Conservation (phyloP, 139 green algal genomes). For the Marvania coccoides region DNA sequence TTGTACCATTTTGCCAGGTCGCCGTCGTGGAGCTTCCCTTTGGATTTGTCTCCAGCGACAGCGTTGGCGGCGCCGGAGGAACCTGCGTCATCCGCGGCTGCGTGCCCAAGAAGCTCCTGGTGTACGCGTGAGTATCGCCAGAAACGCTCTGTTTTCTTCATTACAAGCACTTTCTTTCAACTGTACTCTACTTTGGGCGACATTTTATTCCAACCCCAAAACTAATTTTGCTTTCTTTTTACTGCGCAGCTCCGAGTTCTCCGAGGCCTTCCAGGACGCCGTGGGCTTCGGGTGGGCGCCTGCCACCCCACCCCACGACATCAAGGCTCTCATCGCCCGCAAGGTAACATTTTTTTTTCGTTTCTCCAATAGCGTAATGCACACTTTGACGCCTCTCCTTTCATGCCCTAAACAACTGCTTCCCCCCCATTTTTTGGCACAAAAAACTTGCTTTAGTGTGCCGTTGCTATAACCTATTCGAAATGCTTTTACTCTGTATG, state of each 20-base stretch:
- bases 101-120: slow-evolving; percentile 69
- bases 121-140: slow-evolving; percentile 16
- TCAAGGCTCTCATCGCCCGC: slow-evolving; percentile 24
- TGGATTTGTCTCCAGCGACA: slow-evolving; percentile 58
- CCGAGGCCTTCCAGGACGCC: slow-evolving; percentile 58
- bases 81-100: slow-evolving; percentile 76
- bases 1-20: slow-evolving; percentile 67
- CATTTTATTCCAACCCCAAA: neutral
- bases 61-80: slow-evolving; percentile 67
- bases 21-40: slow-evolving; percentile 89
- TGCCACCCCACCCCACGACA: slow-evolving; percentile 24
- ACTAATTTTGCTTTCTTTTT: neutral
- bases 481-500: no score
- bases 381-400: no score
- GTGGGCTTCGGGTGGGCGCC: slow-evolving; percentile 62
- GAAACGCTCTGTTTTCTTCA: no score
- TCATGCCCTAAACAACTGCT: no score
- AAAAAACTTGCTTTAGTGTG: neutral
- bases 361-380: neutral
- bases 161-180: neutral
- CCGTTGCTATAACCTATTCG: slow-evolving; percentile 11
- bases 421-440: no score
- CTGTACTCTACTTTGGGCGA: neutral
- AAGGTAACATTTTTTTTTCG: slow-evolving; percentile 22
- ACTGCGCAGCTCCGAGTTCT: slow-evolving; percentile 38